Base-by-base conservation (phyloP, 495 filamentous ascomycete species). In the Daldinia decipiens region DNA sequence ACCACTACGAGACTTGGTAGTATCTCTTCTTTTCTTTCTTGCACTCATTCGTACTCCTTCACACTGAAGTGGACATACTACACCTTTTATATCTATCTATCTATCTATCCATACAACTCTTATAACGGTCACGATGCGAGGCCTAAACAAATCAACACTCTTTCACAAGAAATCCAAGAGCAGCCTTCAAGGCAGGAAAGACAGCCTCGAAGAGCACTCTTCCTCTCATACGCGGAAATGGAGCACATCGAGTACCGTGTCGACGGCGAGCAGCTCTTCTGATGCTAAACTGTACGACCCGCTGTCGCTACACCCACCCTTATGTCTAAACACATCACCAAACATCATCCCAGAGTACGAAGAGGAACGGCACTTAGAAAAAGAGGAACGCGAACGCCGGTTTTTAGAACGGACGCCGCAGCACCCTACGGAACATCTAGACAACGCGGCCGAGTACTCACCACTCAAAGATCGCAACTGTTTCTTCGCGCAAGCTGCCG, bases 271-370 rank as follows among this genome's bases (percentile, higher is more conserved):
- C 27, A 53, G 51, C 17, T 59, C 56, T 3, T 65, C 62, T 26
- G 70, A 72, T 24, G 13, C 54, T 45, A 58, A 36, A 13, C 13
- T 65, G 12, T 73, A 60, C 54, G 71, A 76, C 53, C 75, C 75
- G 26, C 66, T 77, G 13, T 77, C 75, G 0, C 36, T 77, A 59
- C 75, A 77, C n/a, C 75, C 75, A 5, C 75, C 75, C 12, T 55
- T 77, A n/a, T 65, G 62, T 56, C 56, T 77, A 21, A 77, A 77
- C 63, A 60, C 71, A 9, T 76, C 73, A 29, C 75, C 75, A 38
- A 55, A 76, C 21, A 70, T 76, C 17, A 67, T 71, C 21, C 65
- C 70, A 29, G 70, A 76, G 45, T 72, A 70, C 38, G 75, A 77
- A 6, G 64, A 70, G 34, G 40, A 13, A 0, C 60, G 58, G 4